Evolutionary conservation across 441 rosid genomes (phyloP).

Genomic region (Daphne laureola): DNA sequence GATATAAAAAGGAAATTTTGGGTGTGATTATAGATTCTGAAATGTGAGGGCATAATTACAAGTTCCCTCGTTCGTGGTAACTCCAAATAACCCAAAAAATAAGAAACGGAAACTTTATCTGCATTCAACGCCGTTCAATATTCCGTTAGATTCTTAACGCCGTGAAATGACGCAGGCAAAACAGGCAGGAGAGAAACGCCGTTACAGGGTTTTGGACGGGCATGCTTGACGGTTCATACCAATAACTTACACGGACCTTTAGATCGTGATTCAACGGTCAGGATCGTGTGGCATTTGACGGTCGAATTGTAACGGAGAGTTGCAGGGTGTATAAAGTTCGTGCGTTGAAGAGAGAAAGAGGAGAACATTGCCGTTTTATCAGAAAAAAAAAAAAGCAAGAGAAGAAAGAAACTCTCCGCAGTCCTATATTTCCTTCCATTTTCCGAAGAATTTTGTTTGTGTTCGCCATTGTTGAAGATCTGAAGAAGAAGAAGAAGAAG

Average conservation of each 20-base stretch:
- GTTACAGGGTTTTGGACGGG: slow-evolving; percentile 15
- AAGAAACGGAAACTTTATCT: no score
- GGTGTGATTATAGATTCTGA: no score
- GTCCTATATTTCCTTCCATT: slow-evolving; percentile 21
- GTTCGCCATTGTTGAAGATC: slow-evolving; percentile 29
- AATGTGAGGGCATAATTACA: no score
- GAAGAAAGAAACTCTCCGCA: slow-evolving; percentile 15
- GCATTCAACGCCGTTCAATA: slow-evolving; percentile 11
- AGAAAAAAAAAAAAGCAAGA: slow-evolving; percentile 11
- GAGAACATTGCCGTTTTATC: slow-evolving; percentile 22
- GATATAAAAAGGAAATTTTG: no score
- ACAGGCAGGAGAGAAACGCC: slow-evolving; percentile 7
- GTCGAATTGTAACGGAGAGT: slow-evolving; percentile 17
- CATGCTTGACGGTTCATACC: slow-evolving; percentile 20
- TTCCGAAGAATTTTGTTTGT: slow-evolving; percentile 15
- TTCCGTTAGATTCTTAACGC: slow-evolving; percentile 26
- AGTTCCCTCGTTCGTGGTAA: no score
- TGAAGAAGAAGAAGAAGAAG: slow-evolving; percentile 12
- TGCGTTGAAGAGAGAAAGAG: slow-evolving; percentile 14
- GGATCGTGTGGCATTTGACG: slow-evolving; percentile 9
- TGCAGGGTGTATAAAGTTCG: slow-evolving; percentile 20
- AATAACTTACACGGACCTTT: slow-evolving; percentile 16
- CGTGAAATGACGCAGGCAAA: slow-evolving; percentile 14
- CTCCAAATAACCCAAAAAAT: no score
- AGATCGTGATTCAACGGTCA: slow-evolving; percentile 23